Percentiles rank a stretch among this genome's conserved stretches.
Evolutionary conservation across 148 eudicot species (phyloP).

Genomic region (Drosera capensis): DNA sequence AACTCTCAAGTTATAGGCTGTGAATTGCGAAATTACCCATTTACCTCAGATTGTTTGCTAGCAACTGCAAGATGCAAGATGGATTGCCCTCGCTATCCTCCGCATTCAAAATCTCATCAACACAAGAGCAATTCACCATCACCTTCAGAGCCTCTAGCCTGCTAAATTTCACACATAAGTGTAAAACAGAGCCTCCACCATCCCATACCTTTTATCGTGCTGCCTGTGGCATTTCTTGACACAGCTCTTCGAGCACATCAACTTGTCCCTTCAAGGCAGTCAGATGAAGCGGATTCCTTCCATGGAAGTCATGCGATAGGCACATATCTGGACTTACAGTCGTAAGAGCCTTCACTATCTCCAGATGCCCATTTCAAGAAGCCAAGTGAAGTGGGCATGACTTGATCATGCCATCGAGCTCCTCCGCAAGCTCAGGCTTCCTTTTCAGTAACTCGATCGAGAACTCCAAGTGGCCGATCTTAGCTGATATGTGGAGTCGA

Average conservation of each 20-base stretch:
- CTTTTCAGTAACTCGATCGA: conserved; percentile 8
- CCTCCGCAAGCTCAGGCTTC: conserved; percentile 24
- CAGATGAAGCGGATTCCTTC: neutral
- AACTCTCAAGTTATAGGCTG: neutral
- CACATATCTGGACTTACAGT: neutral
- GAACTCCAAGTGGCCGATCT: conserved; percentile 20
- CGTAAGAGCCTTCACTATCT: neutral
- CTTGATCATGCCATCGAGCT: conserved; percentile 13
- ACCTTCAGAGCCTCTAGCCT: neutral
- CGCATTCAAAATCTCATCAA: neutral
- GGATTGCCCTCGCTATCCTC: neutral
- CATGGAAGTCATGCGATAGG: neutral
- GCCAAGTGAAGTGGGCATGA: neutral
- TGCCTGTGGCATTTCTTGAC: neutral
- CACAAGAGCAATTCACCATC: neutral
- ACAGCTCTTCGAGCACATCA: neutral
- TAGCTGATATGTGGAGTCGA: conserved; percentile 24
- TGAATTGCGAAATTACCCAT: neutral
- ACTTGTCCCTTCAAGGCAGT: neutral
- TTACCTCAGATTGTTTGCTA: neutral
- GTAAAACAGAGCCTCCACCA: neutral
- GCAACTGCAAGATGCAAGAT: neutral
- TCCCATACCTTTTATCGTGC: neutral
- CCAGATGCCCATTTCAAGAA: neutral
- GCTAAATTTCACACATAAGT: neutral